Conservation (phyloP, 495 filamentous ascomycete species). For the Neurospora tetraspora region DNA sequence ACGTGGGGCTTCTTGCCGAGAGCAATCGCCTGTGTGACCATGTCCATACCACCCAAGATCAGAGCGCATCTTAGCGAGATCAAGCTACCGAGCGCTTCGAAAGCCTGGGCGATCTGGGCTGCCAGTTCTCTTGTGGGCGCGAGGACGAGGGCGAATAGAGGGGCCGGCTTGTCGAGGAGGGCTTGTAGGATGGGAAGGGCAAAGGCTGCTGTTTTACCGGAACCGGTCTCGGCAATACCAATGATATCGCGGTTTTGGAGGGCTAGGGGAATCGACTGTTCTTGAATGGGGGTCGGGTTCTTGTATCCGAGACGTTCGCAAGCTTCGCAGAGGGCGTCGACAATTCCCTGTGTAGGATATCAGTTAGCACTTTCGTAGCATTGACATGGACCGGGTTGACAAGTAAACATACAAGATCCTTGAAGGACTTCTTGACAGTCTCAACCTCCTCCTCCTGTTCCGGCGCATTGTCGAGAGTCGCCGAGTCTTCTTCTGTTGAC, state of each 20-base stretch:
- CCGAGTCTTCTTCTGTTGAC: neutral
- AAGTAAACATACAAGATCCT: conserved; percentile 45
- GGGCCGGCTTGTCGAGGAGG: conserved; percentile 71
- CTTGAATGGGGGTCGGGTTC: conserved; percentile 69
- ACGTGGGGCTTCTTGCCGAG: conserved; percentile 89
- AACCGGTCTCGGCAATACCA: conserved; percentile 87
- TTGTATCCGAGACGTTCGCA: conserved; percentile 76
- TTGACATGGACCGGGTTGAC: too few relatives aligned
- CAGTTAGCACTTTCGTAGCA: neutral
- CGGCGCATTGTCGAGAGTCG: conserved; percentile 13
- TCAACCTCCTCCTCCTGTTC: conserved; percentile 9
- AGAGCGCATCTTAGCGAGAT: conserved; percentile 72
- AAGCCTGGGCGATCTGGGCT: conserved; percentile 74
- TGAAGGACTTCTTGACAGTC: conserved; percentile 55
- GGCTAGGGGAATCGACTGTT: conserved; percentile 68
- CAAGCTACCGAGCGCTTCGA: conserved; percentile 72
- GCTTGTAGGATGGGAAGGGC: conserved; percentile 80
- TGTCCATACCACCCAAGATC: conserved; percentile 89
- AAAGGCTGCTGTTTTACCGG: conserved; percentile 88
- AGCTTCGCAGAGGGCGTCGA: conserved; percentile 78
- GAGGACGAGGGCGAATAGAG: conserved; percentile 70
- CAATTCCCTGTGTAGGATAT: conserved; percentile 46
- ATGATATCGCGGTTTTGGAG: conserved; percentile 79
- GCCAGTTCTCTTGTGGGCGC: conserved; percentile 91
- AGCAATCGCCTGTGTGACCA: conserved; percentile 80